Conservation (phyloP, 352 stramenopile genomes). For the Phytophthora multivora region DNA sequence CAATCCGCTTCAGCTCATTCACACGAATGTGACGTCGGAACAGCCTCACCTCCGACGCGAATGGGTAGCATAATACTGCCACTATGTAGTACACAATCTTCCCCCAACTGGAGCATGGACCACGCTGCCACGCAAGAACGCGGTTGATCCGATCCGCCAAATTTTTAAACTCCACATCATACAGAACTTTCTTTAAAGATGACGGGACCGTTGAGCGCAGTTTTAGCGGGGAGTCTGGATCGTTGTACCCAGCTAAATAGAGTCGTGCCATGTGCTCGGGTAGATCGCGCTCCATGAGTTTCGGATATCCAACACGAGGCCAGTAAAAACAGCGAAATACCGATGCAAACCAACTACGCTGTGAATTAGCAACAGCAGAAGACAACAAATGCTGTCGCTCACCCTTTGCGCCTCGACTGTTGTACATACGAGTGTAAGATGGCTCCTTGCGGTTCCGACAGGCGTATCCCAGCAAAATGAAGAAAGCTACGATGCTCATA, state of each 20-base stretch:
- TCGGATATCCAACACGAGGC: conserved; percentile 77
- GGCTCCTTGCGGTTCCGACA: conserved; percentile 76
- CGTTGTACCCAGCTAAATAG: conserved; percentile 73
- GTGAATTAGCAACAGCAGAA: conserved; percentile 58
- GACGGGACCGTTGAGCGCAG: conserved; percentile 64
- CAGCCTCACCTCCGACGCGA: conserved; percentile 63
- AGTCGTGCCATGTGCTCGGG: conserved; percentile 81
- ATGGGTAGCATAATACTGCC: conserved; percentile 70
- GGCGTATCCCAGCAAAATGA: conserved; percentile 75
- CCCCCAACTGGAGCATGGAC: conserved; percentile 55
- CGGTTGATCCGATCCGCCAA: conserved; percentile 73
- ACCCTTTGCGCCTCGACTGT: conserved; percentile 47
- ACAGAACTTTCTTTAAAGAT: conserved; percentile 65
- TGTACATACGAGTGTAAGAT: conserved; percentile 60
- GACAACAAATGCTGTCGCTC: conserved; percentile 73
- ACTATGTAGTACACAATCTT: conserved; percentile 68
- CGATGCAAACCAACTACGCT: conserved; percentile 58
- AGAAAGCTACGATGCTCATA: conserved; percentile 67
- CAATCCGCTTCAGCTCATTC: conserved; percentile 76
- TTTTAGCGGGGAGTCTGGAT: conserved; percentile 60
- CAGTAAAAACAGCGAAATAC: conserved; percentile 75
- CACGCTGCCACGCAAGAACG: conserved; percentile 55
- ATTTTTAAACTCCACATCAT: conserved; percentile 68
- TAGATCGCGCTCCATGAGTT: conserved; percentile 80
- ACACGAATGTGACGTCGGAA: conserved; percentile 77